These are phyloP conservation scores for Dioscorea cayenensis DNA, from an alignment of 116 monocot genomes.

Conservation along the genomic window DNA sequence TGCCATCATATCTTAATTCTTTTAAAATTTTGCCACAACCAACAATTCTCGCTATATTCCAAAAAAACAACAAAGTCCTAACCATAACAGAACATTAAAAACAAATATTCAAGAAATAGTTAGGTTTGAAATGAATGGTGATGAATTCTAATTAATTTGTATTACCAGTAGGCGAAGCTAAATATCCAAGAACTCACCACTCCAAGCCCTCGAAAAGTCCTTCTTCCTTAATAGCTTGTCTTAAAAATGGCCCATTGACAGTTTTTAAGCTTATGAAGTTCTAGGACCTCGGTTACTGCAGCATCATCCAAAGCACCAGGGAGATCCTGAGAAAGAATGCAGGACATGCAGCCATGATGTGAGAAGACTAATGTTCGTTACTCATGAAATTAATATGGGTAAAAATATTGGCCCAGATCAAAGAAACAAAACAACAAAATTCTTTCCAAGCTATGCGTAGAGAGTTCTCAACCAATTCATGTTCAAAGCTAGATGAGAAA, in stretches of 20 bases:
- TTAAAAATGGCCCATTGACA: constrained; percentile 98
- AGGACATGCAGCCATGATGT: neutral
- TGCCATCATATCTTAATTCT: no score
- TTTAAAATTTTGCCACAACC: no score
- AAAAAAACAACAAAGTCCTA: no score
- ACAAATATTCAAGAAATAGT: no score
- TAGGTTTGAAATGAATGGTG: neutral
- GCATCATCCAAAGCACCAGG: constrained; percentile 97
- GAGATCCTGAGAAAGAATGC: constrained; percentile 55
- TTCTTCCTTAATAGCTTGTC: constrained; percentile 94
- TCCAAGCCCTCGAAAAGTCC: constrained; percentile 94
- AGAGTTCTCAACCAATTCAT: no score
- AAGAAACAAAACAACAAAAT: no score
- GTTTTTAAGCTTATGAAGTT: constrained; percentile 87
- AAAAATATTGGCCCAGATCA: no score
- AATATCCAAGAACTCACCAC: constrained; percentile 38
- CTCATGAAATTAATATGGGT: no score
- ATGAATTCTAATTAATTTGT: neutral
- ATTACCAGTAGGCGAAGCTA: neutral
- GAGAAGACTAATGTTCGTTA: neutral
- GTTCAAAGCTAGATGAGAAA: no score
- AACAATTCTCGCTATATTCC: no score
- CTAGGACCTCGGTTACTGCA: constrained; percentile 78
- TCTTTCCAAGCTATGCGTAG: no score
- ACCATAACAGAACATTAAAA: no score